Percentiles rank a stretch among this genome's conserved stretches.
phyloP scores from a whole-genome alignment of 129 eudicot genomes.

The Pseudognaphalium luteoalbum region DNA sequence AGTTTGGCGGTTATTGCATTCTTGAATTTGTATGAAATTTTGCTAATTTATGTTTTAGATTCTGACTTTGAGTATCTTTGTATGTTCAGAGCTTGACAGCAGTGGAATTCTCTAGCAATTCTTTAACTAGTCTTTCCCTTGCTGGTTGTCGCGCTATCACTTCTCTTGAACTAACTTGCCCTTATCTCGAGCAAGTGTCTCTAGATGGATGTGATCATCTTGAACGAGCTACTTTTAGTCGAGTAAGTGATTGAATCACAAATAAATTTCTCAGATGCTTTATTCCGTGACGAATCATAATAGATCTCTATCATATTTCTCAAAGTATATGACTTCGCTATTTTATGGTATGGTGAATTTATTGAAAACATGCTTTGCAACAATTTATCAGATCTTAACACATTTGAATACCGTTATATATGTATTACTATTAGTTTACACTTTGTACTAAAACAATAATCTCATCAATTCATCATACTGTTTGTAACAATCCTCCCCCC shows the following conservation, averaged over 20 bases:
- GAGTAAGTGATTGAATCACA: constrained; percentile 46
- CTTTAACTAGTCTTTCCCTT: constrained; percentile 79
- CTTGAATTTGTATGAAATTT: neutral
- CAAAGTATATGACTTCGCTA: neutral
- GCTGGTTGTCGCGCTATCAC: constrained; percentile 92
- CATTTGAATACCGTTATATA: neutral
- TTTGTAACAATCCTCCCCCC: neutral
- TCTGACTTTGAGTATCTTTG: constrained; percentile 13
- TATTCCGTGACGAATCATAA: neutral
- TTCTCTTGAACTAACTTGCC: constrained; percentile 74
- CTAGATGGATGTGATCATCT: constrained; percentile 98
- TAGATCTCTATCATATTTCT: neutral
- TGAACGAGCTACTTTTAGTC: constrained; percentile 81
- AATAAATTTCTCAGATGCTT: neutral
- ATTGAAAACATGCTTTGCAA: neutral
- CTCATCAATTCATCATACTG: neutral
- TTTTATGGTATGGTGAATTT: neutral
- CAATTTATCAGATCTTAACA: neutral
- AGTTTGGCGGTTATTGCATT: neutral
- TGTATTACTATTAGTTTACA: neutral
- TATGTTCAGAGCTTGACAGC: constrained; percentile 75
- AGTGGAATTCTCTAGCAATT: constrained; percentile 65
- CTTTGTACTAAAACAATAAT: neutral
- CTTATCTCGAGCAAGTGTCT: constrained; percentile 81
- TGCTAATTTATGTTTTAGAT: neutral